A percentile compares a stretch with the other conserved stretches of the same genome.
phyloP scores from a whole-genome alignment of 2,329 filamentous ascomycete genomes.

The Fusarium haematococcum region DNA sequence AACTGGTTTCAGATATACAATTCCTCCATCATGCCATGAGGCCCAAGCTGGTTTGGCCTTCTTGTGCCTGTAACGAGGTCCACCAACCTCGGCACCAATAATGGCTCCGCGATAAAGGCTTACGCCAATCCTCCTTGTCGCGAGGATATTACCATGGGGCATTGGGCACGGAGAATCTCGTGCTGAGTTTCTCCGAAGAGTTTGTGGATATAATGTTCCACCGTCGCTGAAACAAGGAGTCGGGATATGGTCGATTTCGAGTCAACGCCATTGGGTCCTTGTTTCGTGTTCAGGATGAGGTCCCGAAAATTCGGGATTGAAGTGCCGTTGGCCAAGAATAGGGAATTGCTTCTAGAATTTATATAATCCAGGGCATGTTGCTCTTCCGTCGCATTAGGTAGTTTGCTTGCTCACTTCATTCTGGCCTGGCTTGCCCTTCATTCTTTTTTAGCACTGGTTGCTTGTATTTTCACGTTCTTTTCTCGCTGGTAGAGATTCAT shows the following conservation, averaged over 20 bases:
- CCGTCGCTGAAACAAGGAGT: conserved; percentile 14
- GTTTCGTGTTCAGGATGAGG: conserved; percentile 17
- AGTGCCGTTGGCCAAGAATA: conserved; percentile 1
- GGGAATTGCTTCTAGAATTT: not conserved
- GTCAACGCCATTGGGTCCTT: conserved; percentile 10
- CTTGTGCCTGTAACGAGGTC: conserved; percentile 12
- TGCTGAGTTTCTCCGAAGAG: not conserved
- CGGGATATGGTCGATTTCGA: conserved; percentile 24
- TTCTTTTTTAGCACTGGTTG: conserved; percentile 36
- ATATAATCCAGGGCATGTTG: conserved; percentile 9
- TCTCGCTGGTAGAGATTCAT: conserved; percentile 6
- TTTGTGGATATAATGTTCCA: conserved; percentile 7
- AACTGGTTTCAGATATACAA: not conserved
- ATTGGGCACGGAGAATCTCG: conserved; percentile 8
- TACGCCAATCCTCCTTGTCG: not conserved
- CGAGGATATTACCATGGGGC: not conserved
- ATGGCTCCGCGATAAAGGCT: not conserved
- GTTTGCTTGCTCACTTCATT: conserved; percentile 5
- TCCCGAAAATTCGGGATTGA: conserved; percentile 24
- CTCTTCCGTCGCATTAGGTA: not conserved
- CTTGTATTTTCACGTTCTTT: conserved; percentile 26
- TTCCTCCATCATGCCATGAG: not conserved
- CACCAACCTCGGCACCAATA: conserved; percentile 20
- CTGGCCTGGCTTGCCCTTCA: conserved; percentile 16
- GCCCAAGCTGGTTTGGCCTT: not conserved